phyloP scores from a whole-genome alignment of 306 rosid genomes.

The Pyrus communis region DNA sequence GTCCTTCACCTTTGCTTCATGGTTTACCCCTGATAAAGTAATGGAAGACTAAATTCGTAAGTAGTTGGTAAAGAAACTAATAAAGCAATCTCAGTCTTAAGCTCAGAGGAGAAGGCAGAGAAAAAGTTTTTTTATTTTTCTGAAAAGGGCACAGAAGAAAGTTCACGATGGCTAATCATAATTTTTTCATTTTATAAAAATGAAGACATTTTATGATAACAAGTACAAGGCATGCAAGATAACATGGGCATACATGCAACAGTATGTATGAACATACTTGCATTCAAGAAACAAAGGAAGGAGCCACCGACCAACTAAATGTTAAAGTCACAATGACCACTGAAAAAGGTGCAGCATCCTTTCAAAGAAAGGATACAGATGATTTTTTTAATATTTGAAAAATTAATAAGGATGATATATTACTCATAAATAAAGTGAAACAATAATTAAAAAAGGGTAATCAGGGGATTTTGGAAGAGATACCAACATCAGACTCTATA shows the following conservation, averaged over 20 bases:
- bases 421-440: not conserved
- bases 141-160: not conserved
- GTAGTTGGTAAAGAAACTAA: not conserved
- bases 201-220: not conserved
- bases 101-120: not conserved
- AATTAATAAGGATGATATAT: no score
- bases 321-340: not conserved
- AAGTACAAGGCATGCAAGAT: not conserved
- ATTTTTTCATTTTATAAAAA: not conserved
- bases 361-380: not conserved
- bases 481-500: not conserved
- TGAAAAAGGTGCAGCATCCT: not conserved
- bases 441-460: no score
- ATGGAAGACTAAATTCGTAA: not conserved
- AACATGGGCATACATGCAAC: not conserved
- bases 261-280: not conserved
- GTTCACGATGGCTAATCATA: not conserved
- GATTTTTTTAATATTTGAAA: not conserved
- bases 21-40: slow-evolving; percentile 36
- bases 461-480: not conserved
- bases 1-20: slow-evolving; percentile 23
- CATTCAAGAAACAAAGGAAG: not conserved
- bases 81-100: not conserved
- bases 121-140: not conserved
- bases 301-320: not conserved